Evolutionary conservation across 768 basidiomycete genomes (phyloP).

Genomic region (Mycena venus): DNA sequence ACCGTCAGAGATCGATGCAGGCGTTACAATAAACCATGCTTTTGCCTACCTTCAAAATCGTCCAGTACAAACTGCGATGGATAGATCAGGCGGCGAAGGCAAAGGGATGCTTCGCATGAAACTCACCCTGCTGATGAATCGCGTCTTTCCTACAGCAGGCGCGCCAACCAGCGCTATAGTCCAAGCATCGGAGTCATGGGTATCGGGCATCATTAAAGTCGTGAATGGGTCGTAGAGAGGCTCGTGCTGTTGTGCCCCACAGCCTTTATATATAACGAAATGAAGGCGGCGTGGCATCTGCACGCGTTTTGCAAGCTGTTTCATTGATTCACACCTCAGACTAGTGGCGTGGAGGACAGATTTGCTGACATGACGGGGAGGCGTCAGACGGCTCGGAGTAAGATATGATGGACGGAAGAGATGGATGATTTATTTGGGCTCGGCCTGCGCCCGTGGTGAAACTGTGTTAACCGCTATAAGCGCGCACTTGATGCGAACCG

Average conservation of each 20-base stretch:
- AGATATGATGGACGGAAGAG: conserved; percentile 3
- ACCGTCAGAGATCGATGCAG: neutral
- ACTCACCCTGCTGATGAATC: conserved; percentile 32
- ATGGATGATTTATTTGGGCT: neutral
- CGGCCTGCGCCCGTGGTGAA: no score
- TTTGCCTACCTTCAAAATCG: conserved; percentile 26
- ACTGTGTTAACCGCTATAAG: no score
- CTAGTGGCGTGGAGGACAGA: neutral
- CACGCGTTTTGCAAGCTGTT: neutral
- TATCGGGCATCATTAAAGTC: conserved; percentile 28
- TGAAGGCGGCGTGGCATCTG: conserved; percentile 23
- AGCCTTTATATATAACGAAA: conserved; percentile 19
- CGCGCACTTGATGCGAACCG: no score
- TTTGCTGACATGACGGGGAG: conserved; percentile 3
- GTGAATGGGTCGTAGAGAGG: conserved; percentile 16
- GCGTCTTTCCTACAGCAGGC: conserved; percentile 31
- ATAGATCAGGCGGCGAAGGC: neutral
- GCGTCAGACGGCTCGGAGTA: neutral
- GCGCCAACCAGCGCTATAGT: conserved; percentile 33
- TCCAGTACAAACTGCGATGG: conserved; percentile 29
- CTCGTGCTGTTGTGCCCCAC: neutral
- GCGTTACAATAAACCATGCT: neutral
- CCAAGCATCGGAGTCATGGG: conserved; percentile 31
- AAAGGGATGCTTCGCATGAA: neutral
- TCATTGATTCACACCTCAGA: neutral